These are phyloP conservation scores for Schizophyllum amplum DNA, from an alignment of 1,284 basidiomycete genomes.

Conservation along the genomic window DNA sequence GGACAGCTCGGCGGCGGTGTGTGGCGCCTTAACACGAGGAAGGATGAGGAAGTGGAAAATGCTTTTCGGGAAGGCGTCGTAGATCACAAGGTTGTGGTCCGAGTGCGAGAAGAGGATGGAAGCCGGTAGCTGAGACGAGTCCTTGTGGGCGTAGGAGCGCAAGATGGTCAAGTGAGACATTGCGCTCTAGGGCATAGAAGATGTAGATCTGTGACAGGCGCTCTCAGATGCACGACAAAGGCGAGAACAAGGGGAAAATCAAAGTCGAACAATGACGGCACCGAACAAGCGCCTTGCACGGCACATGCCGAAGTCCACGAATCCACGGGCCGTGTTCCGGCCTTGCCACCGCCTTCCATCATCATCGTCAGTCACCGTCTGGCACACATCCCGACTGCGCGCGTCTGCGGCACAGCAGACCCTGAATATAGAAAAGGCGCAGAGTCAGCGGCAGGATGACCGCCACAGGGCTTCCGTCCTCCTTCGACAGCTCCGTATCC, in stretches of 20 bases:
- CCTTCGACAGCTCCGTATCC: constrained; percentile 25
- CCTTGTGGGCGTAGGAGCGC: constrained; percentile 50
- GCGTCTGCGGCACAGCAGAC: not conserved
- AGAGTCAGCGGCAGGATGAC: not conserved
- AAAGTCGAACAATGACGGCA: not conserved
- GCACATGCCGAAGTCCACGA: not conserved
- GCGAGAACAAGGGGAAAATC: not conserved
- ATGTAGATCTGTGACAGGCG: not conserved
- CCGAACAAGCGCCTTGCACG: not conserved
- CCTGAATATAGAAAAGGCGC: not conserved
- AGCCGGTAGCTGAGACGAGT: constrained; percentile 48
- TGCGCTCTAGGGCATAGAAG: not conserved
- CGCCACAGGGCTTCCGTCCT: constrained; percentile 13
- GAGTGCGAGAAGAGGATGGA: constrained; percentile 59
- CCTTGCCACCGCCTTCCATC: not conserved
- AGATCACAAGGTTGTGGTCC: constrained; percentile 61
- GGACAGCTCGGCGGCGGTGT: constrained; percentile 33
- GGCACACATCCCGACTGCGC: not conserved
- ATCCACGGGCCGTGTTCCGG: too few species aligned
- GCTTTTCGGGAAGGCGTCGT: constrained; percentile 82
- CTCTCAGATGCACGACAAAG: not conserved
- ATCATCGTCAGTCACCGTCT: not conserved
- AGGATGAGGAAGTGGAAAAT: constrained; percentile 79
- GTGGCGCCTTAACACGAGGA: constrained; percentile 41
- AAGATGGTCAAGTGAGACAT: constrained; percentile 51